These are phyloP conservation scores for Myriosclerotinia scirpicola DNA, from an alignment of 2,329 filamentous ascomycete genomes.

Conservation along the genomic window DNA sequence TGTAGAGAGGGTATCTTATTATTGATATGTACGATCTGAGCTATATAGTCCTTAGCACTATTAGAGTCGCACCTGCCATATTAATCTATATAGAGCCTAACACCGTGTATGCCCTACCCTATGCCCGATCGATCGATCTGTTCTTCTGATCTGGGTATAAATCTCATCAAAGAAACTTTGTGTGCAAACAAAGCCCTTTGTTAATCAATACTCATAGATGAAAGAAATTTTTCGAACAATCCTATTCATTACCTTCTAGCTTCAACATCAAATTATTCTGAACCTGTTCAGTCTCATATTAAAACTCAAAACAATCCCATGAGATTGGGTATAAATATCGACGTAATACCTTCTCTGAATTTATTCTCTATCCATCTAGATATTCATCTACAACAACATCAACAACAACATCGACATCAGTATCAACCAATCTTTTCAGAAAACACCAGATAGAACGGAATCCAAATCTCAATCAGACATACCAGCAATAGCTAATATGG, in stretches of 20 bases:
- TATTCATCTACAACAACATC: neutral
- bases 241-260: neutral
- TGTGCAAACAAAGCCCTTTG: neutral
- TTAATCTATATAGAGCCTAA: no score
- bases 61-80: no score
- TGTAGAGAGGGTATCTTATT: no score
- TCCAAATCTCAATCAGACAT: neutral
- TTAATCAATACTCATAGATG: accelerated
- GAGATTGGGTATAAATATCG: neutral
- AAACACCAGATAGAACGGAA: neutral
- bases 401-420: neutral
- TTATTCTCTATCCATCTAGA: neutral
- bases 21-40: no score
- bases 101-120: neutral
- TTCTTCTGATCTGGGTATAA: neutral
- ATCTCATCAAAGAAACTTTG: neutral
- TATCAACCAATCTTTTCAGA: neutral
- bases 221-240: neutral
- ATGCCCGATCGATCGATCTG: neutral
- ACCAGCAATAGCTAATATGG: neutral
- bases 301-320: neutral
- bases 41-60: no score
- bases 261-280: neutral
- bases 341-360: neutral
- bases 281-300: neutral